These are phyloP conservation scores for Erysimum cheiri DNA, from an alignment of 441 rosid species.

Conservation along the genomic window DNA sequence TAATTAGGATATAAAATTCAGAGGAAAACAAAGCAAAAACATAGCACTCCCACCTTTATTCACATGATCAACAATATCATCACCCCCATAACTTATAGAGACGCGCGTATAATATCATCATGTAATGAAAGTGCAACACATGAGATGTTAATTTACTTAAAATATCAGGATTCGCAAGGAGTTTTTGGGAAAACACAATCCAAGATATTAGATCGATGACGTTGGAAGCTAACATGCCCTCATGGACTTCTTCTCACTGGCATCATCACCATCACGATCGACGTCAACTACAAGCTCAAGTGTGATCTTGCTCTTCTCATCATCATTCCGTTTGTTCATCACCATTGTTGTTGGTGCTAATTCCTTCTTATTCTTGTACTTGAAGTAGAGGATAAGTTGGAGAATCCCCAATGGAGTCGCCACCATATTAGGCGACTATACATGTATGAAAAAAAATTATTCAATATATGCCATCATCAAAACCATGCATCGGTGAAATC, in stretches of 20 bases:
- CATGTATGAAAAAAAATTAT: not conserved
- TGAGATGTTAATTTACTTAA: conserved; percentile 12
- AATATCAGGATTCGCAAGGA: conserved; percentile 10
- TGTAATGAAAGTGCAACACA: conserved; percentile 29
- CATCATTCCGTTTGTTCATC: conserved; percentile 15
- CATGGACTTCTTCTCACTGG: conserved; percentile 18
- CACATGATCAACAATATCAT: conserved; percentile 23
- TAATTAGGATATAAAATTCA: not conserved
- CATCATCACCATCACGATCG: conserved; percentile 27
- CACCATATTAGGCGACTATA: conserved; percentile 78
- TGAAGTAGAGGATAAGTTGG: conserved; percentile 71
- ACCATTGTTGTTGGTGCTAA: conserved; percentile 27
- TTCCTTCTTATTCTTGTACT: conserved; percentile 55
- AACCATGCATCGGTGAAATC: not conserved
- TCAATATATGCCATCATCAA: conserved; percentile 2
- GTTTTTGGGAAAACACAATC: not conserved
- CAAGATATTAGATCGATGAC: conserved; percentile 2
- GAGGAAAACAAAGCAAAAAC: not conserved
- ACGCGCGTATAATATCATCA: conserved; percentile 17
- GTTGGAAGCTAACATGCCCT: conserved; percentile 30
- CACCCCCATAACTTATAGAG: not conserved
- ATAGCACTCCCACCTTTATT: not conserved
- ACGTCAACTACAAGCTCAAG: conserved; percentile 31
- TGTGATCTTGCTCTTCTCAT: conserved; percentile 17
- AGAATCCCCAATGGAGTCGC: conserved; percentile 73